phyloP scores from a whole-genome alignment of 352 stramenopile genomes.

The Globisporangium middletonii region DNA sequence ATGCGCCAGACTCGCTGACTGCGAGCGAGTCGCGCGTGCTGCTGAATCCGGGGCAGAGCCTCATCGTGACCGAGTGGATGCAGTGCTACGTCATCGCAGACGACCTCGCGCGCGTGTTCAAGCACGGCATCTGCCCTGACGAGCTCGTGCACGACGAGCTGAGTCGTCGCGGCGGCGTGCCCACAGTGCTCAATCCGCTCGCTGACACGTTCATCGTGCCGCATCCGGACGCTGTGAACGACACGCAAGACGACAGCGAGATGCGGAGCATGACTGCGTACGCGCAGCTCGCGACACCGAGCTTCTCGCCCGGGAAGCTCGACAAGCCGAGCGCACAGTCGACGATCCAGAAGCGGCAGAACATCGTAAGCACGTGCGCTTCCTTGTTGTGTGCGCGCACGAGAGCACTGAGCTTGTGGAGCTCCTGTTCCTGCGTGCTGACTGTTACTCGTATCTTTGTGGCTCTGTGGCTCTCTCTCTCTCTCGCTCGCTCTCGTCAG shows the following conservation, averaged over 20 bases:
- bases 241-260: conserved; percentile 12
- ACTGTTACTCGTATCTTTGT: neutral
- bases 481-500: conserved; percentile 11
- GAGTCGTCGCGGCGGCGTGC: conserved; percentile 19
- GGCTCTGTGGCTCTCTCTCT: neutral
- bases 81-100: conserved; percentile 85
- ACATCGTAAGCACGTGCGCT: conserved; percentile 4
- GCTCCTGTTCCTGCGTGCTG: neutral
- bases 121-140: conserved; percentile 48
- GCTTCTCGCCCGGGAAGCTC: conserved; percentile 7
- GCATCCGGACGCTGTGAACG: conserved; percentile 13
- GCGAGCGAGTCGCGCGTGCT: conserved; percentile 57
- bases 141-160: conserved; percentile 39
- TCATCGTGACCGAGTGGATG: conserved; percentile 74
- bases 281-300: conserved; percentile 38
- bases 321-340: conserved; percentile 2
- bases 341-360: conserved; percentile 9
- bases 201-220: conserved; percentile 44
- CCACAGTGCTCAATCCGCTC: conserved; percentile 38
- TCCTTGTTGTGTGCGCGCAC: neutral
- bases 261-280: conserved; percentile 49
- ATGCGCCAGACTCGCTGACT: conserved; percentile 17
- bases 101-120: conserved; percentile 60
- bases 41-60: conserved; percentile 65
- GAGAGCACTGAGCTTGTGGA: neutral